Evolutionary conservation across 2,329 filamentous ascomycete species (phyloP).

Genomic region (Epichloe coenophiala): DNA sequence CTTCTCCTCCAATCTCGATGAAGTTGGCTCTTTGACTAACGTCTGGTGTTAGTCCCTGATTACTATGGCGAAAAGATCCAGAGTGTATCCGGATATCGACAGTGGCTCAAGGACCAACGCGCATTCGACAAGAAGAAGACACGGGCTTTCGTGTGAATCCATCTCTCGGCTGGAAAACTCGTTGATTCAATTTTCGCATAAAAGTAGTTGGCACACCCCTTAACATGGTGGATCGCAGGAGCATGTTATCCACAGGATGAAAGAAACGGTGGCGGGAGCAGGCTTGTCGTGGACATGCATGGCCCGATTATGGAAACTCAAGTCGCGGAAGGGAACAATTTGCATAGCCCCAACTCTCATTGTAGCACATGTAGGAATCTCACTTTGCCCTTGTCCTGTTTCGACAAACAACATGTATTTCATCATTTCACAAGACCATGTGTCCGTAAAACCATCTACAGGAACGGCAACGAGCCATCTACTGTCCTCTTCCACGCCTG

Average conservation of each 20-base stretch:
- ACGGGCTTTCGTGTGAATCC: conserved; percentile 42
- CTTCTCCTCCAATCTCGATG: background rate
- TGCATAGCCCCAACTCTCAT: conserved; percentile 3
- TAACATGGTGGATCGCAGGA: background rate
- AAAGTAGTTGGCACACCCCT: background rate
- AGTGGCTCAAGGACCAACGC: conserved; percentile 95
- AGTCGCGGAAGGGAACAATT: background rate
- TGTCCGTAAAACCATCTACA: conserved; percentile 16
- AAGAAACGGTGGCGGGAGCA: background rate
- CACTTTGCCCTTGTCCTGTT: no score
- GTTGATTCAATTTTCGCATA: background rate
- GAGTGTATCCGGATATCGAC: conserved; percentile 78
- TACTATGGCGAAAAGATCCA: conserved; percentile 99
- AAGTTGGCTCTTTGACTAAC: conserved; percentile 8
- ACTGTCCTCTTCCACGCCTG: conserved; percentile 58
- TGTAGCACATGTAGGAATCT: conserved; percentile 5
- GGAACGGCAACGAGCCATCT: conserved; percentile 43
- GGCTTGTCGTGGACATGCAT: background rate
- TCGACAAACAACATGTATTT: background rate
- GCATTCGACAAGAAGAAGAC: conserved; percentile 95
- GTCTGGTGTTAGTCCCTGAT: conserved; percentile 54
- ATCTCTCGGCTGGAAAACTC: background rate
- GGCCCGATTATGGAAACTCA: background rate
- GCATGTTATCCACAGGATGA: background rate
- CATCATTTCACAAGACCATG: background rate